Percentiles rank a stretch among this genome's conserved stretches.
Evolutionary conservation across 306 rosid genomes (phyloP).

Genomic region (Sicyos baderoa): DNA sequence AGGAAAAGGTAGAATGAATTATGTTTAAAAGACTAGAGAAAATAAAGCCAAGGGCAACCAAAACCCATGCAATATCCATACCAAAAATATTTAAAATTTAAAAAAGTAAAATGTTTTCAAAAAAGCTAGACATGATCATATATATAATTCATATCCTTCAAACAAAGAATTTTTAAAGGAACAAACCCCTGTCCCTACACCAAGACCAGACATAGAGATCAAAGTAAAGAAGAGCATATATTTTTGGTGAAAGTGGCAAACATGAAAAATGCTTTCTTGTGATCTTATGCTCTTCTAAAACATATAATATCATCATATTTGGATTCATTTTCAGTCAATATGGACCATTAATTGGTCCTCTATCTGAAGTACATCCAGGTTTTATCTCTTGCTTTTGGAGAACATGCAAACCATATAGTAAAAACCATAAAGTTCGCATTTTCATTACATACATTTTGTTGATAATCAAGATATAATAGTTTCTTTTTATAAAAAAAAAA

Average conservation of each 20-base stretch:
- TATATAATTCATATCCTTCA: neutral
- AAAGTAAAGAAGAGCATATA: neutral
- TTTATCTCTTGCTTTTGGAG: neutral
- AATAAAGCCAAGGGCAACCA: neutral
- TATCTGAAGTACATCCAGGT: too few relatives aligned
- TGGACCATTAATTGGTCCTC: neutral
- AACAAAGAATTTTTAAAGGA: conserved; percentile 7
- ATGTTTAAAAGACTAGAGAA: conserved; percentile 9
- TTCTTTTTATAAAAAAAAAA: neutral
- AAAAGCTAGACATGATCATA: conserved; percentile 8
- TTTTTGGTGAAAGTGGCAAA: neutral
- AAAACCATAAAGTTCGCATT: neutral
- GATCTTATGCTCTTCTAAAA: conserved; percentile 11
- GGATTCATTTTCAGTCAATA: conserved; percentile 10
- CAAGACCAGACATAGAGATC: neutral
- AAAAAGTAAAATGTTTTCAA: neutral
- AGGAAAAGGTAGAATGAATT: neutral
- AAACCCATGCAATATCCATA: neutral
- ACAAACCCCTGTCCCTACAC: neutral
- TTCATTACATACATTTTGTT: neutral
- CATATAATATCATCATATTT: neutral
- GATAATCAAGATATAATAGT: too few relatives aligned
- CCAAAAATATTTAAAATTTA: neutral
- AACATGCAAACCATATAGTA: neutral
- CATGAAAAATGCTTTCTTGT: neutral